phyloP scores from a whole-genome alignment of 1,139 yeast genomes.

The Petasospora fabianii region DNA sequence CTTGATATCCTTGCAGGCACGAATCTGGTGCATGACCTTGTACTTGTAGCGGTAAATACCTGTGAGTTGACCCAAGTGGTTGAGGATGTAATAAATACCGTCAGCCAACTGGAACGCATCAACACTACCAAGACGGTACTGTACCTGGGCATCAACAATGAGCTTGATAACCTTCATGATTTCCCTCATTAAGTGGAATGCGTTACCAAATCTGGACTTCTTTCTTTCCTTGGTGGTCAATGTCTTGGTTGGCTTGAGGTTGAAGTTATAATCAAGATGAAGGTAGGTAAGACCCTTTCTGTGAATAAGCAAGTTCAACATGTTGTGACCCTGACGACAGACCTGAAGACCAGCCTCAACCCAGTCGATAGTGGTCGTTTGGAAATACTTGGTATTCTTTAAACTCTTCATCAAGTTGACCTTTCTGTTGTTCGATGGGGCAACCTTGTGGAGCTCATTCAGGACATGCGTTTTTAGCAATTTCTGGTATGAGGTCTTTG shows the following conservation, averaged over 20 bases:
- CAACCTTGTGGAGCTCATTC: constrained; percentile 58
- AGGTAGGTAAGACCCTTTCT: constrained; percentile 87
- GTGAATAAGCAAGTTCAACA: constrained; percentile 87
- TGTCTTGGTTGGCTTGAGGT: constrained; percentile 93
- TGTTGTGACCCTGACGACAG: constrained; percentile 89
- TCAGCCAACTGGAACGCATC: constrained; percentile 96
- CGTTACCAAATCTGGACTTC: constrained; percentile 93
- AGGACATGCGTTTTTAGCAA: constrained; percentile 69
- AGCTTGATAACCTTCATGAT: constrained; percentile 76
- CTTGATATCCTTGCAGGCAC: constrained; percentile 92
- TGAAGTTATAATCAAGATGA: constrained; percentile 93
- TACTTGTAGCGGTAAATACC: constrained; percentile 97
- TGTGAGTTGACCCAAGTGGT: constrained; percentile 92
- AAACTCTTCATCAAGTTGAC: constrained; percentile 63
- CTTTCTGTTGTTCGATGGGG: constrained; percentile 42
- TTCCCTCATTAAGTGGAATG: constrained; percentile 92
- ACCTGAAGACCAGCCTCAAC: constrained; percentile 96
- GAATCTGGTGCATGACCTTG: constrained; percentile 96
- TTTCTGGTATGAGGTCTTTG: constrained; percentile 83
- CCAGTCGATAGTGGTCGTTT: constrained; percentile 93
- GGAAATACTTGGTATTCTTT: constrained; percentile 80
- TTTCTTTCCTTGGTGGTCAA: constrained; percentile 95
- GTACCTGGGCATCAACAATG: constrained; percentile 91
- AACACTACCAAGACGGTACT: constrained; percentile 80
- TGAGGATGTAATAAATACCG: constrained; percentile 83